Conservation (phyloP, 495 filamentous ascomycete genomes). For the Penicillium mononematosum region DNA sequence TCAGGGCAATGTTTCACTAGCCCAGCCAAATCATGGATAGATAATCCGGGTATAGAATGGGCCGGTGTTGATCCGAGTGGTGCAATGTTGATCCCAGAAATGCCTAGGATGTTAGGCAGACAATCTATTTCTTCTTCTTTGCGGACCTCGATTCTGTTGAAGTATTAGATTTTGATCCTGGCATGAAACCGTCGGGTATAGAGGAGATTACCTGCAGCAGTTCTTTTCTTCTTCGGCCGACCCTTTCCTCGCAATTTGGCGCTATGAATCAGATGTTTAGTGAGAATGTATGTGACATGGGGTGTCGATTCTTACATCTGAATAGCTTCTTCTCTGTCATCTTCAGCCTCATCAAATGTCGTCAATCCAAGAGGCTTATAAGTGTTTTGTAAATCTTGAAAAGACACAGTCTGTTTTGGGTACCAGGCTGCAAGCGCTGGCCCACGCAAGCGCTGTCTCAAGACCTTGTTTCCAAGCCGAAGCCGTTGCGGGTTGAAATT, state of each 20-base stretch:
- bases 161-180: conserved; percentile 8
- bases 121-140: conserved; percentile 46
- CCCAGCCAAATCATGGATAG: background rate
- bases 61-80: background rate
- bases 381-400: conserved; percentile 61
- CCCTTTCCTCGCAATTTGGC: conserved; percentile 81
- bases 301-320: conserved; percentile 50
- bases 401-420: conserved; percentile 67
- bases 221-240: conserved; percentile 86
- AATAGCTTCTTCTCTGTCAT: conserved; percentile 75
- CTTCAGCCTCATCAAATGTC: conserved; percentile 70
- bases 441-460: conserved; percentile 80
- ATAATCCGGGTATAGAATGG: background rate
- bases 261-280: conserved; percentile 34
- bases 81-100: background rate
- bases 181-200: background rate
- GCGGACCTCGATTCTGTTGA: conserved; percentile 38
- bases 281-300: background rate
- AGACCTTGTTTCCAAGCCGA: conserved; percentile 82
- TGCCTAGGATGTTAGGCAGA: background rate
- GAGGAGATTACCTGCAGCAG: conserved; percentile 56
- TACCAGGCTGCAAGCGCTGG: conserved; percentile 82
- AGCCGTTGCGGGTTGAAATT: conserved; percentile 83
- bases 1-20: too few relatives aligned
- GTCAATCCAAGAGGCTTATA: conserved; percentile 55